These are phyloP conservation scores for Lathyrus oleraceus DNA, from an alignment of 306 rosid species.

Conservation along the genomic window DNA sequence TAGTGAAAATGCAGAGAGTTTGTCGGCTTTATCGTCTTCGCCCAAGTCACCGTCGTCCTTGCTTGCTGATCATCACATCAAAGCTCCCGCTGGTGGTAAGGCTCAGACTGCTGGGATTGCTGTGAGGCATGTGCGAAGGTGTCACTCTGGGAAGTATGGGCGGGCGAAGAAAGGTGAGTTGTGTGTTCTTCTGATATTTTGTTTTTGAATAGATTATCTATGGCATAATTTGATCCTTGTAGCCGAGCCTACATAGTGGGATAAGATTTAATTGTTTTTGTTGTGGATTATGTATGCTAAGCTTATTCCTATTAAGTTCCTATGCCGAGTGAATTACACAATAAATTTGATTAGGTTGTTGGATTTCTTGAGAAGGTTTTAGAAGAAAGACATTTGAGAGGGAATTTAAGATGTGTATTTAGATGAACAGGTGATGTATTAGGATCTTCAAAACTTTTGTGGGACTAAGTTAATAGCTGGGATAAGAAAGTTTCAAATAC, in stretches of 20 bases:
- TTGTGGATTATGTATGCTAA: neutral
- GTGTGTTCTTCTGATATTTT: neutral
- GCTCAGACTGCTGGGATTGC: slow-evolving; percentile 70
- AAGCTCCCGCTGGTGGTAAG: slow-evolving; percentile 80
- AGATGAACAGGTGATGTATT: neutral
- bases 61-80: slow-evolving; percentile 71
- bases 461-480: neutral
- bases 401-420: neutral
- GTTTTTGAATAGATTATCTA: slow-evolving; percentile 12
- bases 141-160: slow-evolving; percentile 81
- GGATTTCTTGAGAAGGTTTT: neutral
- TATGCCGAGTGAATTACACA: neutral
- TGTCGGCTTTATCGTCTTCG: slow-evolving; percentile 82
- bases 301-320: neutral
- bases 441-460: slow-evolving; percentile 1
- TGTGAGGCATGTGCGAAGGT: slow-evolving; percentile 78
- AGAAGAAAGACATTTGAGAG: neutral
- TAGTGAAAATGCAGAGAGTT: slow-evolving; percentile 65
- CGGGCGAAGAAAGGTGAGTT: slow-evolving; percentile 90
- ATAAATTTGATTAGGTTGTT: slow-evolving; percentile 1
- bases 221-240: neutral
- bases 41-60: slow-evolving; percentile 84
- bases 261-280: no score
- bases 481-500: neutral
- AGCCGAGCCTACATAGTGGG: no score